Base-by-base conservation (phyloP, 2,329 filamentous ascomycete genomes). In the Pseudocercospora fijiensis region DNA sequence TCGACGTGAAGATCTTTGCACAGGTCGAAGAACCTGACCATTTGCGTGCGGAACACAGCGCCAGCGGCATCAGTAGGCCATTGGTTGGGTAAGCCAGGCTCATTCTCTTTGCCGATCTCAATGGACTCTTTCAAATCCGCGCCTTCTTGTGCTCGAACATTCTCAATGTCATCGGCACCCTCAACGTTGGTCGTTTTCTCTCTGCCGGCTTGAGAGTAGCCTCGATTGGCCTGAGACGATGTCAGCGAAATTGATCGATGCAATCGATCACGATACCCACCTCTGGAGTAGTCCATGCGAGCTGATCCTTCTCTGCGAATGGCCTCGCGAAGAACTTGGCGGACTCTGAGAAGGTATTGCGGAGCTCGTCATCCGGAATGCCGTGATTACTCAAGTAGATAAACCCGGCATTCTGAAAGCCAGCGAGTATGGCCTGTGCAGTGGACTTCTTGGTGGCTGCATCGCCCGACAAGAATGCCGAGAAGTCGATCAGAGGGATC, bases 331-430 rank as follows among this genome's bases (percentile, higher is more conserved):
- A 95, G 81, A 93, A 92, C 67, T 81, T 78, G 57, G 88, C 86
- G 5, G 90, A 92, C 61, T 73, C 65, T 24, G 61, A 63, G 56
- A 76, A 73, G 5, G 72, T 70, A 24, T 60, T 63, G 18, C 64
- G 27, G 7, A 73, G 58, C 22, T 62, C 61, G 8, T 83, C 78
- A 3, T 84, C 72, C 0, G 86, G 78, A 65, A 96, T 89, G 51
- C 89, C 85, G 69, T 94, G 88, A 76, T 93, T 90, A 71, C 88
- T 88, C 43, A 96, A 85, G 78, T 96, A 96, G 68, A 96, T 85
- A 81, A 97, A 96, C 63, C 93, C 93, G 3, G 92, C 90, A 1
- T 85, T 89, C 72, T 92, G 89, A 80, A 97, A 96, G 52, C 90
- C 92, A 60, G 86, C 76, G 13, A 94, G 86, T 69, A 96, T 87